A percentile compares a stretch with the other conserved stretches of the same genome.
These are phyloP conservation scores for Xylaria sp. DNA, from an alignment of 495 filamentous ascomycete genomes.

Conservation along the genomic window DNA sequence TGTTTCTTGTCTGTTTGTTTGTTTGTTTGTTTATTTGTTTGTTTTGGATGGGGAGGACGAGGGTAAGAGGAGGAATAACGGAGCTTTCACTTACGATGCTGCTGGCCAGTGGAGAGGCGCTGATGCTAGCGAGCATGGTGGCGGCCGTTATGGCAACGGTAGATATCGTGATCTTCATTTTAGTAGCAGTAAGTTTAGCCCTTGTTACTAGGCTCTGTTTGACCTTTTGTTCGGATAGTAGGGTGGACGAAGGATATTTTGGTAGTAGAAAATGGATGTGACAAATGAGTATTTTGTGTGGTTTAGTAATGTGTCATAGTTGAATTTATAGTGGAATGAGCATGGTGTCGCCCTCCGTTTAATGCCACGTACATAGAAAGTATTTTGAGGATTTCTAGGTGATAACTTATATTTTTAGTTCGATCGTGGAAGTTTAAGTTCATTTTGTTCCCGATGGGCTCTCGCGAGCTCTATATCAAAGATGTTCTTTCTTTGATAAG, in stretches of 20 bases:
- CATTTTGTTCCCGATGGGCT: background rate
- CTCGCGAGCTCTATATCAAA: background rate
- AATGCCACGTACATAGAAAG: background rate
- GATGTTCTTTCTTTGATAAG: background rate
- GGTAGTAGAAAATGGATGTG: background rate
- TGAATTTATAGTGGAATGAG: background rate
- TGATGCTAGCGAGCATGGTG: background rate
- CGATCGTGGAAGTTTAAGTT: background rate
- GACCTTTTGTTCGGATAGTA: background rate
- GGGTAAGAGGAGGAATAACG: background rate
- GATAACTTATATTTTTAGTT: background rate
- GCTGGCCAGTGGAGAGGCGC: background rate
- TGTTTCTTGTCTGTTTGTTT: no score
- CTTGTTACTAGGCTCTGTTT: background rate
- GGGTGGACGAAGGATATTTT: background rate
- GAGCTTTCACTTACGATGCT: background rate
- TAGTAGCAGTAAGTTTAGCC: background rate
- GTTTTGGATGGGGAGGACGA: background rate
- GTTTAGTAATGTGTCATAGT: background rate
- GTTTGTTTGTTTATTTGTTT: no score
- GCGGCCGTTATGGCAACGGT: background rate
- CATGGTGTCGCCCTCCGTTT: background rate
- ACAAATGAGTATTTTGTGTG: background rate
- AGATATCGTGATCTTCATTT: constrained; percentile 1
- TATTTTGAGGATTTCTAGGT: background rate